Evolutionary conservation across 768 basidiomycete genomes (phyloP).

Genomic region (Lentinula detonsa): DNA sequence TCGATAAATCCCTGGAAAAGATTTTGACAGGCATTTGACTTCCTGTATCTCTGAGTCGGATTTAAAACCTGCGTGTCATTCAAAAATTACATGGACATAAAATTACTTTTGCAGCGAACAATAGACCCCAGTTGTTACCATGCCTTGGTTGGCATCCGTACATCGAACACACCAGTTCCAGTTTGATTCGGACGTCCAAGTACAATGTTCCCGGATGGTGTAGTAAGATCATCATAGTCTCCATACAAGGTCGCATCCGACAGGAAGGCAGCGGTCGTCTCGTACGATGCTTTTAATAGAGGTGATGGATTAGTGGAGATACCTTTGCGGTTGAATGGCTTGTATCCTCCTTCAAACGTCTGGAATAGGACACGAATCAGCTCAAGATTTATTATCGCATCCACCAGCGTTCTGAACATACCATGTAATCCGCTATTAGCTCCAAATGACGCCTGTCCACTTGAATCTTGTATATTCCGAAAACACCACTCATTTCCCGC

Average conservation of each 20-base stretch:
- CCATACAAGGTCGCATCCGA: slow-evolving; percentile 93
- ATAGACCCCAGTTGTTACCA: neutral
- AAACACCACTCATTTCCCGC: slow-evolving; percentile 86
- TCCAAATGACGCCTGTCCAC: slow-evolving; percentile 93
- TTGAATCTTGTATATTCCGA: slow-evolving; percentile 92
- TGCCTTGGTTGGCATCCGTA: slow-evolving; percentile 49
- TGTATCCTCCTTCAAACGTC: slow-evolving; percentile 98
- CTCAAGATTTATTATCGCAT: neutral
- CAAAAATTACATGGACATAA: neutral
- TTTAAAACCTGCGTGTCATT: neutral
- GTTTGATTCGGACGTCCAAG: slow-evolving; percentile 79
- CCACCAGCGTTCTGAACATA: slow-evolving; percentile 29
- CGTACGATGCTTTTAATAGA: slow-evolving; percentile 94
- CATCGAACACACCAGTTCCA: slow-evolving; percentile 96
- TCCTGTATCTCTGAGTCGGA: too few species aligned
- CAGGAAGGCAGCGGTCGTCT: slow-evolving; percentile 90
- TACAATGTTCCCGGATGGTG: slow-evolving; percentile 90
- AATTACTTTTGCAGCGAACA: slow-evolving; percentile 5
- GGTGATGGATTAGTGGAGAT: slow-evolving; percentile 93
- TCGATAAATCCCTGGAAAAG: too few species aligned
- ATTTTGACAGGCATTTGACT: too few species aligned
- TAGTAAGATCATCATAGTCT: slow-evolving; percentile 89
- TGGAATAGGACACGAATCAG: slow-evolving; percentile 21
- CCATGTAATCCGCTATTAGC: slow-evolving; percentile 99
- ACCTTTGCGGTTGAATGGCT: slow-evolving; percentile 96